Conservation (phyloP, 371 early-diverging fungal species). For the Rhizomucor pusillus region DNA sequence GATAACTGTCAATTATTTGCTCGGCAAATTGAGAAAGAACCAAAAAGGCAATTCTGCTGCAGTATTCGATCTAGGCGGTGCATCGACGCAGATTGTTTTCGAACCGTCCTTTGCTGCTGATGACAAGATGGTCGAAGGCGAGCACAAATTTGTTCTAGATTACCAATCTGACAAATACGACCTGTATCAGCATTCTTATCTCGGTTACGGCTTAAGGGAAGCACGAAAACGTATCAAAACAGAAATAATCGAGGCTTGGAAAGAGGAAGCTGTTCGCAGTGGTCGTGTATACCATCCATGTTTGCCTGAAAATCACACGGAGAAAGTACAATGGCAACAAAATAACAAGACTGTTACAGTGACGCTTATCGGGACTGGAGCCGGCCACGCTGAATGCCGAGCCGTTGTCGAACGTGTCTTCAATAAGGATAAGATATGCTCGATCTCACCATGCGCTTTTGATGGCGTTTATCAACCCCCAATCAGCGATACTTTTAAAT, state of each 20-base stretch:
- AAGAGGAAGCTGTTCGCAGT: slow-evolving; percentile 19
- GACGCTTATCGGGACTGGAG: slow-evolving; percentile 51
- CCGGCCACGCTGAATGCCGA: slow-evolving; percentile 54
- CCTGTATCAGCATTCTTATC: slow-evolving; percentile 93
- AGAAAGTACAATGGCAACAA: slow-evolving; percentile 12
- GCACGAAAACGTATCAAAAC: slow-evolving; percentile 57
- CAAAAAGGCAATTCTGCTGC: slow-evolving; percentile 70
- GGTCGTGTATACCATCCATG: slow-evolving; percentile 19
- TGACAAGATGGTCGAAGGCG: slow-evolving; percentile 50
- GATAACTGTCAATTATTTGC: slow-evolving; percentile 96
- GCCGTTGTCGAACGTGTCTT: slow-evolving; percentile 56
- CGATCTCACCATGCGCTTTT: slow-evolving; percentile 76
- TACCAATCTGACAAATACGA: slow-evolving; percentile 70
- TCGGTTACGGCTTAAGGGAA: slow-evolving; percentile 88
- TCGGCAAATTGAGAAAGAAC: slow-evolving; percentile 51
- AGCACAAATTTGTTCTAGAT: slow-evolving; percentile 65
- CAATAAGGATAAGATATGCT: slow-evolving; percentile 60
- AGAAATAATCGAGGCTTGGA: slow-evolving; percentile 25
- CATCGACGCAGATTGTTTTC: slow-evolving; percentile 95
- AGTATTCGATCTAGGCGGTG: slow-evolving; percentile 96
- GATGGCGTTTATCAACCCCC: slow-evolving; percentile 91
- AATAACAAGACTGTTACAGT: slow-evolving; percentile 7
- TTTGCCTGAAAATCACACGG: slow-evolving; percentile 29
- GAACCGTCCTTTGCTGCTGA: slow-evolving; percentile 68
- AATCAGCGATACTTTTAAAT: slow-evolving; percentile 63